Evolutionary conservation across 208 protist genomes (phyloP).

Genomic region (Acanthamoeba triangularis): DNA sequence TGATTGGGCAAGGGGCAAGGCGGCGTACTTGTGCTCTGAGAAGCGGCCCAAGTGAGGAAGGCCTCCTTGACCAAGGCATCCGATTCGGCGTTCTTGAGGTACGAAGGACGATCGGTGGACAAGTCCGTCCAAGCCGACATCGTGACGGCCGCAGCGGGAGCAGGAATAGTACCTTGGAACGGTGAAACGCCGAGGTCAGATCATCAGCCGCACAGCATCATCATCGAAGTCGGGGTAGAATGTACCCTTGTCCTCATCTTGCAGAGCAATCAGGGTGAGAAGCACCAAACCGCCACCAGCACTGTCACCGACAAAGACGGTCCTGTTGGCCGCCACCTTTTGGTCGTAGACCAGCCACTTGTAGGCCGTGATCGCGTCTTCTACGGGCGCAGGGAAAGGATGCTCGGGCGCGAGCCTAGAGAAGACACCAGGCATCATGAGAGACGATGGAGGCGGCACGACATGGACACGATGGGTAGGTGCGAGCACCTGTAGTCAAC

Average conservation of each 20-base stretch:
- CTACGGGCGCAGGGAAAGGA: slow-evolving; percentile 1
- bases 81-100: neutral
- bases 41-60: neutral
- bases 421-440: neutral
- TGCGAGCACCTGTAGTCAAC: slow-evolving; percentile 49
- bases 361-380: slow-evolving; percentile 71
- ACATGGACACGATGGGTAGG: neutral
- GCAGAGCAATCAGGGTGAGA: slow-evolving; percentile 31
- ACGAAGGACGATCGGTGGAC: neutral
- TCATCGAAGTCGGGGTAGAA: neutral
- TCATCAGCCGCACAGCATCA: neutral
- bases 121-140: slow-evolving; percentile 65
- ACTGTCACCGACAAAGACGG: slow-evolving; percentile 62
- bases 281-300: slow-evolving; percentile 66
- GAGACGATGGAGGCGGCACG: neutral
- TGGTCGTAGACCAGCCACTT: slow-evolving; percentile 70
- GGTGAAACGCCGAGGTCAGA: neutral
- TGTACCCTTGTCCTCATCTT: slow-evolving; percentile 66
- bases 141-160: slow-evolving; percentile 52
- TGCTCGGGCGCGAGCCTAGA: slow-evolving; percentile 64
- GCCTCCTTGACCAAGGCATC: slow-evolving; percentile 6
- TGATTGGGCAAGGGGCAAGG: neutral
- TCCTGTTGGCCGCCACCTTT: neutral
- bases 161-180: slow-evolving; percentile 35
- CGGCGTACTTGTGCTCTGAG: neutral